Evolutionary conservation across 1,139 yeast genomes (phyloP), one percentile per base, ranked within the genome.

Genomic region (Yamadazyma trypodendri): DNA sequence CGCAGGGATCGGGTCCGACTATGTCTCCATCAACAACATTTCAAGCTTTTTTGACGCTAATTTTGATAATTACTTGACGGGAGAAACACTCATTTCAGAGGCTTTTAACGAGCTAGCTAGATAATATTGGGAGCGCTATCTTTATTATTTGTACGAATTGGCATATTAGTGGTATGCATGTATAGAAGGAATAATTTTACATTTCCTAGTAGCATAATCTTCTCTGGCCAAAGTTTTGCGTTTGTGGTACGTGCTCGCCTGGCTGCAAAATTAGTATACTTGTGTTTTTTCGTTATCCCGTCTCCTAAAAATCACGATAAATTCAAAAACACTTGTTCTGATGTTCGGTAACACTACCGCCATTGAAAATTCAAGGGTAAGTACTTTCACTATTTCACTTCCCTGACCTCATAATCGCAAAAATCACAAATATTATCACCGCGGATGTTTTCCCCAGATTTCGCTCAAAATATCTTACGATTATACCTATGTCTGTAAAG

Each of bases 361-460:
- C n/a, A n/a, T n/a, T n/a, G n/a, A n/a, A n/a, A n/a, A n/a, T n/a
- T n/a, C n/a, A n/a, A n/a, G n/a, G n/a, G n/a, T n/a, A n/a, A n/a
- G n/a, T n/a, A n/a, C n/a, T n/a, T n/a, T n/a, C n/a, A n/a, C n/a
- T n/a, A n/a, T n/a, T n/a, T n/a, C n/a, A n/a, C n/a, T n/a, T n/a
- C n/a, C n/a, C 12, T n/a, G 11, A 23, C 24, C 21, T 18, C n/a
- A n/a, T 18, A 6, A 18, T 18, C 8, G 21, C 18, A 14, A 27
- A 27, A 27, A 9, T 13, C 29, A 7, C 29, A 27, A 15, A 27
- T 12, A 4, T 27, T 15, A 23, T 5, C 24, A 6, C 12, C 21
- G 25, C 25, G 25, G 13, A 23, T 23, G 13, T 23, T 6, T 25
- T 27, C 29, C 29, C 29, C 29, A 27, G 29, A 27, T 27, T 27